Percentiles rank a stretch among this genome's conserved stretches.
Evolutionary conservation across 164 flowering plant species (phyloP).

Genomic region (Sextonia rubra): DNA sequence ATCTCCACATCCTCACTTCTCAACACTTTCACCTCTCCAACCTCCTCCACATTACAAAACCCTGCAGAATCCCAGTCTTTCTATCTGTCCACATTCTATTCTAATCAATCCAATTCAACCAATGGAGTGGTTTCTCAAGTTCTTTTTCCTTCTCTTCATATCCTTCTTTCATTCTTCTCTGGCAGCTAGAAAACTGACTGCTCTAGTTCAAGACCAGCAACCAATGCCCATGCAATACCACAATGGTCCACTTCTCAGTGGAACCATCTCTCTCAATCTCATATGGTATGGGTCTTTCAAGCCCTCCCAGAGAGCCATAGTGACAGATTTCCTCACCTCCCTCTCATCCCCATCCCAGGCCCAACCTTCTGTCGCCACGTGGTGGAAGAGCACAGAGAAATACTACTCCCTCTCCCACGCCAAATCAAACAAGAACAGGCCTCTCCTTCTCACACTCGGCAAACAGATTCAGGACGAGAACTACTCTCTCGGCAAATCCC

Average conservation of each 20-base stretch:
- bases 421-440: slow-evolving; percentile 1
- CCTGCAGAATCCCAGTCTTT: not conserved
- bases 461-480: slow-evolving; percentile 41
- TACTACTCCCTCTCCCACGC: slow-evolving; percentile 32
- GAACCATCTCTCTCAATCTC: slow-evolving; percentile 51
- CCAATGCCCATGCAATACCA: slow-evolving; percentile 47
- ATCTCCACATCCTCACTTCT: not conserved
- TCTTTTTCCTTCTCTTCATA: not conserved
- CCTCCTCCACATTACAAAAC: not conserved
- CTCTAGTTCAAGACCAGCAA: slow-evolving; percentile 20
- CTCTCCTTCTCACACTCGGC: slow-evolving; percentile 31
- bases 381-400: slow-evolving; percentile 58
- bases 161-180: not conserved
- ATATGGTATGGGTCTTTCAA: slow-evolving; percentile 73
- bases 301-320: slow-evolving; percentile 54
- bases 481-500: slow-evolving; percentile 53
- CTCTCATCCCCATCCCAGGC: slow-evolving; percentile 13
- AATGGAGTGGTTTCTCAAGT: not conserved
- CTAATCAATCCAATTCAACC: not conserved
- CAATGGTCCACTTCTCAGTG: slow-evolving; percentile 62
- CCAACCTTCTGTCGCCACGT: slow-evolving; percentile 51
- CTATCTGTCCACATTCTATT: no score
- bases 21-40: not conserved
- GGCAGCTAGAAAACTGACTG: not conserved
- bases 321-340: slow-evolving; percentile 56